Conservation (phyloP, 1,284 basidiomycete genomes). For the Cryptococcus depauperatus region DNA sequence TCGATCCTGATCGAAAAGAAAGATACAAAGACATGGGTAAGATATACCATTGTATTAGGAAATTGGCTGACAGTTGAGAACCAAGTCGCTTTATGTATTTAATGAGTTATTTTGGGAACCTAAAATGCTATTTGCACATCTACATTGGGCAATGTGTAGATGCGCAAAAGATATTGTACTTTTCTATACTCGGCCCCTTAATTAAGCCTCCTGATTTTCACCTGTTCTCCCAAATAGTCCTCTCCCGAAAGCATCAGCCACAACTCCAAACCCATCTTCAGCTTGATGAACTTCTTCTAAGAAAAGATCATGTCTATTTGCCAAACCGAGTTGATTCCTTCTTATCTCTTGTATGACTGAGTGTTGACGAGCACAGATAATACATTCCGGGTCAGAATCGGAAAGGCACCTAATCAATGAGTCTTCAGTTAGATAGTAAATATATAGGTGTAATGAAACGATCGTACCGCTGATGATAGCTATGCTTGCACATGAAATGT, state of each 20-base stretch:
- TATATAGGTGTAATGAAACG: background rate
- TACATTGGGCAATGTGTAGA: too few species aligned
- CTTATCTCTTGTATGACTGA: constrained; percentile 82
- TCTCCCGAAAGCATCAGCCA: constrained; percentile 70
- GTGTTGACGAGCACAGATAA: constrained; percentile 74
- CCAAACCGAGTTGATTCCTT: constrained; percentile 69
- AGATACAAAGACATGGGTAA: constrained; percentile 40
- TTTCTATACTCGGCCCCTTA: too few species aligned
- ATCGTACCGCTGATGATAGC: constrained; percentile 79
- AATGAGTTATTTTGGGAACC: too few species aligned
- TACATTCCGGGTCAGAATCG: constrained; percentile 81
- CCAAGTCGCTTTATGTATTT: too few species aligned
- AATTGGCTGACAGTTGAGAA: too few species aligned
- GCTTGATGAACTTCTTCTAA: constrained; percentile 72
- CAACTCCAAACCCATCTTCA: constrained; percentile 71
- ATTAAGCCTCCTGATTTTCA: constrained; percentile 3
- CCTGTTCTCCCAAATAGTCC: constrained; percentile 48
- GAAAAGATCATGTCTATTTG: constrained; percentile 83
- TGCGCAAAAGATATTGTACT: too few species aligned
- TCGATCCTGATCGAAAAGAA: constrained; percentile 40
- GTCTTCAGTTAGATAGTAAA: too few species aligned
- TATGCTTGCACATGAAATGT: constrained; percentile 98
- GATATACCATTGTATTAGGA: too few species aligned
- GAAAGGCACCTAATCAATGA: constrained; percentile 59
- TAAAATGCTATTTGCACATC: too few species aligned